Evolutionary conservation across 106 monocot species (phyloP), one percentile per base, ranked within the genome.

Genomic region (Dioscorea zingiberensis): DNA sequence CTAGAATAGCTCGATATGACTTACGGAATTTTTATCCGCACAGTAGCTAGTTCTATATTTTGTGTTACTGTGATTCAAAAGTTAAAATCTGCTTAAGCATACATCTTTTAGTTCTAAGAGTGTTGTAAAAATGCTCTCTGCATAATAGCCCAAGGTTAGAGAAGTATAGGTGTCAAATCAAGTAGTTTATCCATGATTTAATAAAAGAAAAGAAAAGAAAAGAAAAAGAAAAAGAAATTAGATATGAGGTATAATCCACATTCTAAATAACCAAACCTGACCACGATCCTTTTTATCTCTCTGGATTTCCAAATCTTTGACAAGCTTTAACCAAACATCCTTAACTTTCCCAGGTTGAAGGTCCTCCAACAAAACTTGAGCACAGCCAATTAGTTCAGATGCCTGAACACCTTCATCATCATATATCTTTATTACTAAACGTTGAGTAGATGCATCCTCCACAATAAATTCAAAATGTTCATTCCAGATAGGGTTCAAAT

Each of bases 381-480:
- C 83, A 79, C 85, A 81, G 25, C 93, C 93, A 86, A 94, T 83
- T 24, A 94, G 64, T 64, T 94, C 89, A 68, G 93, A 38, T 66
- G 78, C 74, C 28, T 94, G 93, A 62, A 94, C 0, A n/a, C 89
- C 93, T 68, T 89, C 93, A 66, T 94, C 93, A 84, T 94, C 93
- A 68, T 89, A 94, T 45, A 94, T 67, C 65, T 83, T 94, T 47
- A 94, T 78, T n/a, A 71, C 66, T 68, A 98, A 70, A 80, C 69
- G 51, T 66, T 94, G 93, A 16, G 93, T 94, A 53, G 81, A 67
- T 51, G 51, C 63, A 81, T 94, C 93, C 67, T 94, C 93, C 45
- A 94, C 81, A 30, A 84, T 72, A 64, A 86, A 94, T 68, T 89
- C 89, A 29, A 81, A 94, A 49, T 94, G 86, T 60, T 94, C 89